Conservation (phyloP, 495 filamentous ascomycete genomes). For the Margaritispora aquatica region DNA sequence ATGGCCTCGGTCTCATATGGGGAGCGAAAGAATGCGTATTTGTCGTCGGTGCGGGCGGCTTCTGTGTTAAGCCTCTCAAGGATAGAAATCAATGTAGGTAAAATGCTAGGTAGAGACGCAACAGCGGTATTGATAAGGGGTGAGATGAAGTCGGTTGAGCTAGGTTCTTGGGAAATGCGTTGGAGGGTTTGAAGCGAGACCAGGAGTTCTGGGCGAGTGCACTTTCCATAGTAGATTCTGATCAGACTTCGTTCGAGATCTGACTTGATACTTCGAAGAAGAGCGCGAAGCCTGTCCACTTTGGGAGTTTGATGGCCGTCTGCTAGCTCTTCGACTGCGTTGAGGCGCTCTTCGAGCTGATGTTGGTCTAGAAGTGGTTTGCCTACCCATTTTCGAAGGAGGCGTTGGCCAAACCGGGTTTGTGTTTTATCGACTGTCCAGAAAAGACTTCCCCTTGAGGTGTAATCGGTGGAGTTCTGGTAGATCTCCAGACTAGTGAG, state of each 20-base stretch:
- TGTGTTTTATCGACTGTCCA: conserved; percentile 93
- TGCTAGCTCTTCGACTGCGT: conserved; percentile 86
- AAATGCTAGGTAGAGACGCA: conserved; percentile 68
- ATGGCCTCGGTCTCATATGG: conserved; percentile 81
- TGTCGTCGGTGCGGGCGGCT: conserved; percentile 82
- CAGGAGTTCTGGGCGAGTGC: conserved; percentile 84
- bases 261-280: conserved; percentile 65
- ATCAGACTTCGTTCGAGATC: conserved; percentile 92
- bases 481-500: conserved; percentile 93
- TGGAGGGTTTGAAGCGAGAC: conserved; percentile 80
- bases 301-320: conserved; percentile 53
- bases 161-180: conserved; percentile 62
- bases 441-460: conserved; percentile 82
- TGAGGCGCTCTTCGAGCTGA: conserved; percentile 74
- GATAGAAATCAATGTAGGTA: conserved; percentile 59
- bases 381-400: conserved; percentile 93
- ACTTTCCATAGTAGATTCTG: conserved; percentile 95
- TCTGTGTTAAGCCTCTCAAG: conserved; percentile 82
- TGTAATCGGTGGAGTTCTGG: conserved; percentile 86
- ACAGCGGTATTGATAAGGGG: conserved; percentile 66
- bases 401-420: conserved; percentile 81
- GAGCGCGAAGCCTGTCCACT: conserved; percentile 63
- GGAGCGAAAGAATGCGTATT: conserved; percentile 89
- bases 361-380: conserved; percentile 77
- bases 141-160: conserved; percentile 71